Evolutionary conservation across 495 filamentous ascomycete genomes (phyloP).

Genomic region (Aspergillus avenaceus): DNA sequence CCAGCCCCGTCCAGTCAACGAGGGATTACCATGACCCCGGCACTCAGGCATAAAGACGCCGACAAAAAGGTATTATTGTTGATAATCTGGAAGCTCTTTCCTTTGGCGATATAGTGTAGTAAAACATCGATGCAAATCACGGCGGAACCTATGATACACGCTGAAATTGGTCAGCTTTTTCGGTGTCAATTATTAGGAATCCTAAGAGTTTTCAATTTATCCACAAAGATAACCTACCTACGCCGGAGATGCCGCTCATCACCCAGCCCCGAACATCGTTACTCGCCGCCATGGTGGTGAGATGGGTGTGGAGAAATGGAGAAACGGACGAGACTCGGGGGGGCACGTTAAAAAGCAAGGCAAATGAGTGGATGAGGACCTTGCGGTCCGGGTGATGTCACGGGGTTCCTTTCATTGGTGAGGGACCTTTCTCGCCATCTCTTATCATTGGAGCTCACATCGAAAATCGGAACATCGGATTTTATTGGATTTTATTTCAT

Average conservation of each 20-base stretch:
- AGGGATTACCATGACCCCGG: slow-evolving; percentile 87
- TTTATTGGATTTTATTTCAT: too few relatives aligned
- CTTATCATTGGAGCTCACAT: background rate
- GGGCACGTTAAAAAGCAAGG: slow-evolving; percentile 1
- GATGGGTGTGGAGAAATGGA: slow-evolving; percentile 5
- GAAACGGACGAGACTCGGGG: slow-evolving; percentile 9
- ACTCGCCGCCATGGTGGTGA: slow-evolving; percentile 43
- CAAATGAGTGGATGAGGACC: background rate
- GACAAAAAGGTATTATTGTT: slow-evolving; percentile 86
- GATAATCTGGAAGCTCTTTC: slow-evolving; percentile 78
- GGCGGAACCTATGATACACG: slow-evolving; percentile 73
- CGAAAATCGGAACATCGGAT: too few relatives aligned
- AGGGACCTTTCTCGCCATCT: too few relatives aligned
- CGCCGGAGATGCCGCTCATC: slow-evolving; percentile 78
- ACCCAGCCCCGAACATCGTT: slow-evolving; percentile 95
- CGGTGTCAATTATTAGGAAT: background rate
- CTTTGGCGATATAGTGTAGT: slow-evolving; percentile 64
- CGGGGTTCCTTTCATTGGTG: background rate
- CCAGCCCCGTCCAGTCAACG: slow-evolving; percentile 5
- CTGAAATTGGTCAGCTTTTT: slow-evolving; percentile 33
- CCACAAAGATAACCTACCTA: slow-evolving; percentile 49
- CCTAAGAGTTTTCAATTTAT: too few relatives aligned
- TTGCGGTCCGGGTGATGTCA: background rate
- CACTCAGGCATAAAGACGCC: slow-evolving; percentile 83
- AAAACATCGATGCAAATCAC: slow-evolving; percentile 85